Evolutionary conservation across 257 asterid genomes (phyloP), one percentile per base, ranked within the genome.

Genomic region (Solanum sitiens): DNA sequence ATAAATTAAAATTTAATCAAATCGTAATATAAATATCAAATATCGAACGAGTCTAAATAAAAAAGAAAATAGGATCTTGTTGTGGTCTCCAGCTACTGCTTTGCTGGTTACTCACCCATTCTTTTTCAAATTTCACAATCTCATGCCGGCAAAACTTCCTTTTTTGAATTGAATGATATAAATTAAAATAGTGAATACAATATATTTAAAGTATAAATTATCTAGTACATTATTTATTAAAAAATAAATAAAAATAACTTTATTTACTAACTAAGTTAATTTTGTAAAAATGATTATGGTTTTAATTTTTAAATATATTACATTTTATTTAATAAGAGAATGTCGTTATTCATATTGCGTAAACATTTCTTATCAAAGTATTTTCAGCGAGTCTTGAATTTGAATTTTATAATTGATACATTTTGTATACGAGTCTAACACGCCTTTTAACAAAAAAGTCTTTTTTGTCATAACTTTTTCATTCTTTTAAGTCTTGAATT

Each of bases 1-100:
- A 27, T 10, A 0, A 0, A 67, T 67, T 3, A 4, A 1, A 25
- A 67, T 67, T 25, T 67, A 1, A 25, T 12, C 0, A 0, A 0
- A 15, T 53, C 0, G 0, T 8, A 15, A 14, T 30, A 71, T 0
- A 32, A 2, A 30, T 71, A 71, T 32, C 7, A 0, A 16, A 27
- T 7, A 6, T 7, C 7, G 3, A 70, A 15, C 1, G 8, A 59
- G 27, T 59, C 20, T 56, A 7, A 32, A 30, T 32, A 8, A 13
- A 30, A 7, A 68, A 8, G 2, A 33, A 72, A 73, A 37, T 39
- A 74, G 32, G 53, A 11, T 18, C 53, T 74, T 74, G 44, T 33
- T 71, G 83, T 74, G 83, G 32, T 74, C 53, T 74, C 83, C 83
- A 74, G 83, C 83, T 74, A 74, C 32, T 74, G 83, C 53, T 74